A percentile compares a stretch with the other conserved stretches of the same genome.
Evolutionary conservation across 345 rosid genomes (phyloP).

Genomic region (Geranium brycei): DNA sequence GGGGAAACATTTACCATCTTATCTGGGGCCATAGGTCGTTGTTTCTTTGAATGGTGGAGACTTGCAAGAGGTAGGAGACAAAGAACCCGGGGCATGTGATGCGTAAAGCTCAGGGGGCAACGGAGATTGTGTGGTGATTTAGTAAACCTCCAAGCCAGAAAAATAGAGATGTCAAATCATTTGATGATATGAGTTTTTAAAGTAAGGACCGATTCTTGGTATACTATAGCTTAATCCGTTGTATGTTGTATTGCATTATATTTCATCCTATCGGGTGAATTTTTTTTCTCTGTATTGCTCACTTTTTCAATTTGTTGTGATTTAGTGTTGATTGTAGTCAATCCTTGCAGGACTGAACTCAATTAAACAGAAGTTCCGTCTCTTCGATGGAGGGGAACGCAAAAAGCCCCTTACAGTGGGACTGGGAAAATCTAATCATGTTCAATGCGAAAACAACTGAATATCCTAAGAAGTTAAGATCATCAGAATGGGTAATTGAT

Average conservation of each 20-base stretch:
- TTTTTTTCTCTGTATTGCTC: background rate
- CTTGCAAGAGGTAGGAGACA: background rate
- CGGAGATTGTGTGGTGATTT: background rate
- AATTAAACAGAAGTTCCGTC: no score
- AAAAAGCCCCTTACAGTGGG: constrained; percentile 59
- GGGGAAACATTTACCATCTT: background rate
- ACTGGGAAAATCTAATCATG: constrained; percentile 61
- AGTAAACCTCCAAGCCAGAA: background rate
- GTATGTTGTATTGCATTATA: no score
- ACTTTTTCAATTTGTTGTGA: background rate
- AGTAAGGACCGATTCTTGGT: background rate
- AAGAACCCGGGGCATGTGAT: background rate
- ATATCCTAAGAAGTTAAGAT: constrained; percentile 31
- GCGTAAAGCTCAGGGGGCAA: background rate
- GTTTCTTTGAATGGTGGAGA: background rate
- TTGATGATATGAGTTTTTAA: background rate
- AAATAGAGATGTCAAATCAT: background rate
- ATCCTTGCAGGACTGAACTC: constrained; percentile 2
- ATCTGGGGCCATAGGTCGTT: background rate
- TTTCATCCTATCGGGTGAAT: no score
- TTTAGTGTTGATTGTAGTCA: background rate
- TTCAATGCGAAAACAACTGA: constrained; percentile 44
- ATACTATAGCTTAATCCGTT: no score
- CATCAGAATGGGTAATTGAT: constrained; percentile 48
- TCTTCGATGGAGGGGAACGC: constrained; percentile 67